Conservation (phyloP, 345 rosid genomes). For the Populus davidiana region DNA sequence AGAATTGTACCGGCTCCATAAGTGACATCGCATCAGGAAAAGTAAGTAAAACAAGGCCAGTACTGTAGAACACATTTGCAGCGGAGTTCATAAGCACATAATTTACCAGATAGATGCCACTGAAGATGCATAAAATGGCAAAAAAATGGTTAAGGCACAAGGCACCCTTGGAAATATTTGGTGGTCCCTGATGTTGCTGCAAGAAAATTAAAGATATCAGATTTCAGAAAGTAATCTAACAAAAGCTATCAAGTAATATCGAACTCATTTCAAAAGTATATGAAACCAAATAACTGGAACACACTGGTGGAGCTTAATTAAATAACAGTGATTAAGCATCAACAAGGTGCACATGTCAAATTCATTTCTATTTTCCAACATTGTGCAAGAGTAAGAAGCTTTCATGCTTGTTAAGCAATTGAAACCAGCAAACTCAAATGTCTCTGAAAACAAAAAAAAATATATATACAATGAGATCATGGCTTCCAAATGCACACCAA, state of each 20-base stretch:
- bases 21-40: slow-evolving; percentile 88
- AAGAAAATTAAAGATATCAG: slow-evolving; percentile 13
- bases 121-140: slow-evolving; percentile 64
- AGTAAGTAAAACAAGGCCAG: slow-evolving; percentile 72
- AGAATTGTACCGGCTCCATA: slow-evolving; percentile 72
- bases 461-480: not conserved
- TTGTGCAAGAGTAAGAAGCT: not conserved
- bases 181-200: slow-evolving; percentile 55
- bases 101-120: slow-evolving; percentile 68
- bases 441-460: not conserved
- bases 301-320: not conserved
- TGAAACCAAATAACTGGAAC: too few relatives aligned
- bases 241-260: not conserved
- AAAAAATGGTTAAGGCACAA: slow-evolving; percentile 68
- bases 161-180: slow-evolving; percentile 51
- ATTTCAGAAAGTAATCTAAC: slow-evolving; percentile 14
- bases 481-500: not conserved
- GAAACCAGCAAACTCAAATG: not conserved
- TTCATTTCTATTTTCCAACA: not conserved
- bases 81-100: slow-evolving; percentile 78
- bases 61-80: slow-evolving; percentile 69
- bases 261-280: not conserved
- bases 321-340: not conserved
- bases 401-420: not conserved
- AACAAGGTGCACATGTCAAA: not conserved